Percentiles rank a stretch among this genome's conserved stretches.
Evolutionary conservation across 2,329 filamentous ascomycete genomes (phyloP).

Genomic region (Ambrosiella beaveri): DNA sequence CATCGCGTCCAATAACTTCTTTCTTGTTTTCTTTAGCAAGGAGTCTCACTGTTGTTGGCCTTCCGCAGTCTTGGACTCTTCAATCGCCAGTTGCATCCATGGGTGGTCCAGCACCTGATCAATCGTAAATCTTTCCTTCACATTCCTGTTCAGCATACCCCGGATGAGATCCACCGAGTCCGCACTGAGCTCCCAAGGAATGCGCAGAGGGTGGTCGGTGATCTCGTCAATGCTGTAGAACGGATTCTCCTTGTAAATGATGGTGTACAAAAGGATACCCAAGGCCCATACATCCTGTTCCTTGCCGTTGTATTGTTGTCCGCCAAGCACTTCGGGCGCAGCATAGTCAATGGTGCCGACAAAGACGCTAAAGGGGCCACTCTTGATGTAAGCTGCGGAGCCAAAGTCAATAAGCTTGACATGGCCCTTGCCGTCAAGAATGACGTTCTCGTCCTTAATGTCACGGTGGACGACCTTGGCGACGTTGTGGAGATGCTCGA

Average conservation of each 20-base stretch:
- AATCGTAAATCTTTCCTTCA: conserved; percentile 69
- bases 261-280: conserved; percentile 92
- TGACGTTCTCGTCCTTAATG: conserved; percentile 97
- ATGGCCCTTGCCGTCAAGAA: conserved; percentile 82
- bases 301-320: conserved; percentile 80
- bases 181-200: conserved; percentile 78
- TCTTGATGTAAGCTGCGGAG: conserved; percentile 95
- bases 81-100: conserved; percentile 40
- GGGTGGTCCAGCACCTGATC: conserved; percentile 72
- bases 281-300: conserved; percentile 98
- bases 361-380: conserved; percentile 95
- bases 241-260: conserved; percentile 98
- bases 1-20: neutral
- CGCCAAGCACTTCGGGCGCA: conserved; percentile 90
- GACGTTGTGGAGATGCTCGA: conserved; percentile 81
- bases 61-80: conserved; percentile 7
- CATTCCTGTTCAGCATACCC: conserved; percentile 81
- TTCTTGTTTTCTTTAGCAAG: neutral
- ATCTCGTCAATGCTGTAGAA: conserved; percentile 99
- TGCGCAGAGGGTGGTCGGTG: conserved; percentile 85
- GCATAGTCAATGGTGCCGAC: conserved; percentile 98
- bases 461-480: conserved; percentile 89
- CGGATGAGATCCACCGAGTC: conserved; percentile 84
- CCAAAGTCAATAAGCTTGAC: conserved; percentile 98
- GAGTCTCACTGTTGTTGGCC: neutral